Evolutionary conservation across 2,329 filamentous ascomycete genomes (phyloP), one percentile per base, ranked within the genome.

Genomic region (Diplodia mutila): DNA sequence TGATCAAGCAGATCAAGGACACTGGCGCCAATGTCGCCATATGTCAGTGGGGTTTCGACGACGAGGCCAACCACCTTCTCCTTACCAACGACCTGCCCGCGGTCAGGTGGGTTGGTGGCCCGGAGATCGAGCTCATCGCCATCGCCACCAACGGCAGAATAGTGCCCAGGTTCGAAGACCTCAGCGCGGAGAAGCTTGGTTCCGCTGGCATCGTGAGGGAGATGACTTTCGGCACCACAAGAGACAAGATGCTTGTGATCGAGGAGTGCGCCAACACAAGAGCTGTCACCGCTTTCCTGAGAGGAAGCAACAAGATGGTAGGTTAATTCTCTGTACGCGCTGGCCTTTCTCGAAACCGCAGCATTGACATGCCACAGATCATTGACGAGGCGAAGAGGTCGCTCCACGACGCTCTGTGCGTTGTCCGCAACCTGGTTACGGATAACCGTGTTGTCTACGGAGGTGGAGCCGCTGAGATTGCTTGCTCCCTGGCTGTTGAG

Each of bases 231-330:
- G 95, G 95, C 75, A 99, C 95, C 1, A 99, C 95, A 52, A 88
- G 95, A 76, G 95, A 99, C 82, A 98, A 99, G 88, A 99, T 99
- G 95, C 85, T 99, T 74, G 92, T 99, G 67, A 99, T 99, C 74
- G 96, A 99, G 83, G 95, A 99, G 82, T 99, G 95, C 78, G 95
- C 96, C 76, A 99, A 99, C 84, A 97, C 93, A 68, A 87, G 95
- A 75, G 95, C 95, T 53, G 96, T 99, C 69, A 99, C 95, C 2
- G 89, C 97, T 66, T 99, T 99, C 80, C 92, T 99, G 69, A 87
- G 95, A 76, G 95, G 95, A 76, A 97, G 93, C 85, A 99, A 99
- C 87, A 99, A 98, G 86, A 99, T 99, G 95, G 92, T 94, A 81
- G 77, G 86, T 80, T 63, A 18, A 14, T 21, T 6, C 37, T 34